Base-by-base conservation (phyloP, 257 asterid genomes). In the Buddleja alternifolia region DNA sequence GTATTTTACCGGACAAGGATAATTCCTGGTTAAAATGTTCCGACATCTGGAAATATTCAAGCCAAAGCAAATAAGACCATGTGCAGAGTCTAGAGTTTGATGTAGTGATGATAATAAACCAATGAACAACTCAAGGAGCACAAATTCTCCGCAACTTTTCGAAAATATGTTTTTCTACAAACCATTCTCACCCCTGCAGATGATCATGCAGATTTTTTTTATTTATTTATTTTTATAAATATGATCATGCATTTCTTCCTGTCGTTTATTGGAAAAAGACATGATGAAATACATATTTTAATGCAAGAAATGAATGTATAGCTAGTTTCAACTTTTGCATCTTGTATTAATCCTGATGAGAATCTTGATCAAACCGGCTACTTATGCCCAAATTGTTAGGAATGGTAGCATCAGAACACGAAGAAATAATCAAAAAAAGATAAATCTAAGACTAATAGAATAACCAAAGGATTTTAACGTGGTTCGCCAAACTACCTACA, bases 1-100 rank as follows among this genome's bases (percentile, higher is more conserved):
- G 99, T 77, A 93, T 88, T 82, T 93, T 93, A 32, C 97, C 91
- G 6, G 97, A 83, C 40, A 93, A 60, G 48, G 95, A 83, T 21
- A 88, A 64, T 74, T 84, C 97, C 78, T 85, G 97, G 79, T 93
- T 93, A 65, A 86, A 74, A 72, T 82, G 96, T 77, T 84, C 90
- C 3, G 96, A 84, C 97, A 90, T 93, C 98, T 90, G 88, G 60
- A 84, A 56, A 73, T 12, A 60, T 52, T 32, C 16, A 52, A 24
- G 63, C 24, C 78, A 72, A 11, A 74, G 54, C 46, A 60, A 69
- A 67, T 21, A 19, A 41, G 9, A 44, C 15, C 29, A 47, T 4
- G 37, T 32, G 50, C 32, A 40, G 40, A 56, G 11, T 36, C 12
- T 50, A 37, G 42, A 39, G 8, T 45, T 71, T 16, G 21, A 69